Conservation (phyloP, 1,284 basidiomycete species). For the Laetiporus sulphureus region DNA sequence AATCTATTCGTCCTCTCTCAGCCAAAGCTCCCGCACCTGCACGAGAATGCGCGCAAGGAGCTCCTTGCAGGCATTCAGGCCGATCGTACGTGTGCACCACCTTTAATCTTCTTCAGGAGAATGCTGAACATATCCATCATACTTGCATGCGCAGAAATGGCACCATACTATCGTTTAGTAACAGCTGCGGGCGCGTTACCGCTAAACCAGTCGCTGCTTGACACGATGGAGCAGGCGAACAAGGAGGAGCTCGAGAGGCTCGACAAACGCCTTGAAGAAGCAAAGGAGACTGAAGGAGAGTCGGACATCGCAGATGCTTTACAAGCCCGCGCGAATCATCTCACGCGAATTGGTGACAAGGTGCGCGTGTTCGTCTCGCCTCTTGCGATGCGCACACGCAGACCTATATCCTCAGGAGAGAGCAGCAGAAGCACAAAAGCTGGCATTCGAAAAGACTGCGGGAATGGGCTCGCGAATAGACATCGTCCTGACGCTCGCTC, state of each 20-base stretch:
- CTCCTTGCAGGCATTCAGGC: conserved; percentile 76
- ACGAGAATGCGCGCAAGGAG: conserved; percentile 58
- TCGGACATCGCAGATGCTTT: conserved; percentile 89
- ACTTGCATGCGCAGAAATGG: conserved; percentile 56
- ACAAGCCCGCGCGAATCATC: conserved; percentile 80
- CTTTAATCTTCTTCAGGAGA: not conserved
- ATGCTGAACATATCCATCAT: not conserved
- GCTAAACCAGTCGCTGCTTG: conserved; percentile 55
- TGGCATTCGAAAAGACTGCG: conserved; percentile 88
- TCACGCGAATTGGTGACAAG: conserved; percentile 91
- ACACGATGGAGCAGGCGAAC: conserved; percentile 72
- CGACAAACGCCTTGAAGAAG: conserved; percentile 78
- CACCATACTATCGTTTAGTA: conserved; percentile 66
- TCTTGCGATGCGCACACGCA: conserved; percentile 2
- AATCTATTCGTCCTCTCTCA: conserved; percentile 70
- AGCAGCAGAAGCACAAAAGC: conserved; percentile 75
- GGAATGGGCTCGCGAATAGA: conserved; percentile 94
- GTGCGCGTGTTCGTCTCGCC: conserved; percentile 30
- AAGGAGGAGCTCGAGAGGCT: conserved; percentile 70
- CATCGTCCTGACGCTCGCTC: conserved; percentile 82
- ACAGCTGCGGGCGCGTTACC: conserved; percentile 41
- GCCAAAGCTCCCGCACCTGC: conserved; percentile 52
- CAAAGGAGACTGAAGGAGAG: conserved; percentile 90
- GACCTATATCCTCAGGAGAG: conserved; percentile 41
- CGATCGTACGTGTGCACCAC: conserved; percentile 61